Evolutionary conservation across 352 stramenopile genomes (phyloP).

Genomic region (Phytophthora podocarpi): DNA sequence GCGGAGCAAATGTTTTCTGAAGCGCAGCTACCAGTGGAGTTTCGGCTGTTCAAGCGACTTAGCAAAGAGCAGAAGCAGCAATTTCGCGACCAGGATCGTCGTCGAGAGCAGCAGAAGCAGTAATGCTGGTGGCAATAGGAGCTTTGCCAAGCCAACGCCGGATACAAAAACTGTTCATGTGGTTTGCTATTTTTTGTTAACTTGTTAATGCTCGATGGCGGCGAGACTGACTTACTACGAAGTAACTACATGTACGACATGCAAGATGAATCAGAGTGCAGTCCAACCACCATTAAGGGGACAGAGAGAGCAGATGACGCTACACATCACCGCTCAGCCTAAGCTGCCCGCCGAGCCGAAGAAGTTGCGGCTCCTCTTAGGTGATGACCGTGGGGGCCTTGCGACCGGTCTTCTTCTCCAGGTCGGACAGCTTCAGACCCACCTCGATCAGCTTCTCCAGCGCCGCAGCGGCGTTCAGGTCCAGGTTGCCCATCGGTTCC

Average conservation of each 20-base stretch:
- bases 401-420: conserved; percentile 93
- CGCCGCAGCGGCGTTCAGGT: conserved; percentile 72
- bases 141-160: too few relatives aligned
- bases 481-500: conserved; percentile 80
- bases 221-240: conserved; percentile 24
- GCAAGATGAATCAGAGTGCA: conserved; percentile 30
- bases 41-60: conserved; percentile 57
- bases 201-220: conserved; percentile 17
- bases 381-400: conserved; percentile 97
- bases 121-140: too few relatives aligned
- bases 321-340: conserved; percentile 19
- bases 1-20: conserved; percentile 48
- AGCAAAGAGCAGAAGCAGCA: conserved; percentile 36
- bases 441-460: conserved; percentile 92
- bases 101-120: neutral
- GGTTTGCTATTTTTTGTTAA: conserved; percentile 30
- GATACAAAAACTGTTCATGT: too few relatives aligned
- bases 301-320: conserved; percentile 26
- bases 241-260: conserved; percentile 38
- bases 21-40: conserved; percentile 48
- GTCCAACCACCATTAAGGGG: conserved; percentile 18
- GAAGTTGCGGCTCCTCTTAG: conserved; percentile 67
- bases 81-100: conserved; percentile 8
- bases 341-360: conserved; percentile 22
- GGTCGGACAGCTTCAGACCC: conserved; percentile 92